A percentile compares a stretch with the other conserved stretches of the same genome.
These are phyloP conservation scores for Plasmodium fragile DNA, from an alignment of 169 alveolate species.

Conservation along the genomic window DNA sequence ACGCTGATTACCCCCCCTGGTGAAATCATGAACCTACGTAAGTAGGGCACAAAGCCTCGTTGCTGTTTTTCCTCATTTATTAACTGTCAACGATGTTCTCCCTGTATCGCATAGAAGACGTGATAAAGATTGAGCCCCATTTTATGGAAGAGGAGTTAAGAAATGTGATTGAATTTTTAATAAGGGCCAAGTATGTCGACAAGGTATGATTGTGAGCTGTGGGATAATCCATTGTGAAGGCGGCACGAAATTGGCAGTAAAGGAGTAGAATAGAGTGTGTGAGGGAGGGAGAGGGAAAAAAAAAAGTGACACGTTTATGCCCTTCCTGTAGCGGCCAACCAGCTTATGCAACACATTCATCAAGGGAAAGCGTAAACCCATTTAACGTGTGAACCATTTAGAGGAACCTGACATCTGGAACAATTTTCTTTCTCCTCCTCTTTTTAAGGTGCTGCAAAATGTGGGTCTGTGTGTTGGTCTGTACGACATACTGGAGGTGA, in stretches of 20 bases:
- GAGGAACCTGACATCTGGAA: background rate
- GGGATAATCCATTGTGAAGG: background rate
- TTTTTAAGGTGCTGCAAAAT: conserved; percentile 48
- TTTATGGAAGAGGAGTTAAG: conserved; percentile 53
- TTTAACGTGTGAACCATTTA: background rate
- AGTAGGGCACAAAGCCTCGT: background rate
- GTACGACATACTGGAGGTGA: conserved; percentile 57
- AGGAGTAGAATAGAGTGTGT: background rate
- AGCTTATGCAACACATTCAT: background rate
- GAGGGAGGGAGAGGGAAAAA: background rate
- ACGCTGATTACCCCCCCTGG: background rate
- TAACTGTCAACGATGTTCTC: conserved; percentile 33
- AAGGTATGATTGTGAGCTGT: conserved; percentile 15
- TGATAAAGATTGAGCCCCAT: conserved; percentile 59
- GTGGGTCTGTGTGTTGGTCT: conserved; percentile 63
- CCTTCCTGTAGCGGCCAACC: background rate
- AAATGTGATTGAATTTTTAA: conserved; percentile 41
- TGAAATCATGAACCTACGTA: background rate
- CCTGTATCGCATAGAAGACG: conserved; percentile 59
- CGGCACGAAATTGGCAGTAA: background rate
- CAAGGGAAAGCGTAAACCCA: background rate
- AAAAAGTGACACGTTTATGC: background rate
- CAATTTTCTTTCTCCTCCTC: background rate
- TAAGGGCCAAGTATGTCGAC: conserved; percentile 64
- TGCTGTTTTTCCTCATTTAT: background rate